Conservation (phyloP, 148 eudicot genomes). For the Talinum fruticosum region DNA sequence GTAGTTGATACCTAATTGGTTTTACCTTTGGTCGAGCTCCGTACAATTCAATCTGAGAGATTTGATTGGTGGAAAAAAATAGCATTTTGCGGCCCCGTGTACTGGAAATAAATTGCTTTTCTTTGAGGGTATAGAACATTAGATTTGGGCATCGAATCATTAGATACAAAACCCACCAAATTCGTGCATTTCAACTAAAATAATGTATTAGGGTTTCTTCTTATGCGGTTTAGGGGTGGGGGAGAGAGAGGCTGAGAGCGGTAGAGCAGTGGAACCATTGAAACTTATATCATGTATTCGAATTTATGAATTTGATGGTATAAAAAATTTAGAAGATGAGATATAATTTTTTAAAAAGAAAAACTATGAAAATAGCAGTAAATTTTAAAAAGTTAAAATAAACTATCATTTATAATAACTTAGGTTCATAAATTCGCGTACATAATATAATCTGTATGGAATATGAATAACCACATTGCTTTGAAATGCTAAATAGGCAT, state of each 20-base stretch:
- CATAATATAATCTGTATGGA: too few relatives aligned
- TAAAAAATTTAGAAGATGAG: too few relatives aligned
- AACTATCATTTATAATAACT: too few relatives aligned
- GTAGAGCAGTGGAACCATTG: too few relatives aligned
- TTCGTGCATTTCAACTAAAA: not conserved
- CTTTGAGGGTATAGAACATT: slow-evolving; percentile 8
- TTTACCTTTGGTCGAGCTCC: too few relatives aligned
- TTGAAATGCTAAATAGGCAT: not conserved
- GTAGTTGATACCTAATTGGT: too few relatives aligned
- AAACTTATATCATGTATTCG: too few relatives aligned
- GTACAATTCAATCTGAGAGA: too few relatives aligned
- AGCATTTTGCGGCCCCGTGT: not conserved
- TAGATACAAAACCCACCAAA: not conserved
- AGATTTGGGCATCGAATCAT: slow-evolving; percentile 16
- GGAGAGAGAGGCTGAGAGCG: not conserved
- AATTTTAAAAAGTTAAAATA: too few relatives aligned
- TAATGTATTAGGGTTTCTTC: not conserved
- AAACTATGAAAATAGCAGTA: not conserved
- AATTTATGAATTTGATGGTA: too few relatives aligned
- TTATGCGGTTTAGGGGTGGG: not conserved
- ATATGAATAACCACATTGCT: slow-evolving; percentile 3
- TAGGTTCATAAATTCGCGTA: too few relatives aligned
- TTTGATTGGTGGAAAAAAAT: not conserved
- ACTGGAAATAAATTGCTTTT: not conserved
- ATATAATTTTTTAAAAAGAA: too few relatives aligned